Conservation (phyloP, 2,329 filamentous ascomycete species). For the Calonectria pteridis region DNA sequence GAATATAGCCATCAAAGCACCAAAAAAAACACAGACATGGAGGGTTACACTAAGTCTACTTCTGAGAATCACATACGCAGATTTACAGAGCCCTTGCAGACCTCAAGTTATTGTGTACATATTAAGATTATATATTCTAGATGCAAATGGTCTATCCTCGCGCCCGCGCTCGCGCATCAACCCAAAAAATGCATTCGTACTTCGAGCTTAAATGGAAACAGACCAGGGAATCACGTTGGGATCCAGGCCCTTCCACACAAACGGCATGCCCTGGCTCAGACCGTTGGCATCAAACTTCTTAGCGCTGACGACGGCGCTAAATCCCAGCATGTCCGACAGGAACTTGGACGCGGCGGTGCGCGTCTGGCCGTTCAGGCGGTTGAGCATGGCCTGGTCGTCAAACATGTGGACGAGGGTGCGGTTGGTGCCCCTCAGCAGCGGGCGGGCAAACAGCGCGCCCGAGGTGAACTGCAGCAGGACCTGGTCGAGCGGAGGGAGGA, state of each 20-base stretch:
- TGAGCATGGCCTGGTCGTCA: neutral
- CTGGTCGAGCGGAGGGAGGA: neutral
- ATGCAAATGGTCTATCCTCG: neutral
- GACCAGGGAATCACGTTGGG: neutral
- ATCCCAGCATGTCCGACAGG: neutral
- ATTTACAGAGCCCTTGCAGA: too few relatives aligned
- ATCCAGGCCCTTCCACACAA: neutral
- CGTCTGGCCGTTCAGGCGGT: neutral
- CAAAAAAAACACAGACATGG: too few relatives aligned
- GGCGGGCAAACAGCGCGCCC: neutral
- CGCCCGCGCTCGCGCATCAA: too few relatives aligned
- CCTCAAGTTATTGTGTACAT: neutral
- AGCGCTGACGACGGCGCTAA: neutral
- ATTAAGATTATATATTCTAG: neutral
- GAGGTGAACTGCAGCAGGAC: neutral
- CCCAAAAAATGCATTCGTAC: neutral
- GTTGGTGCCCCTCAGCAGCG: neutral
- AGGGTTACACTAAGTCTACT: too few relatives aligned
- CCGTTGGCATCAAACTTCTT: neutral
- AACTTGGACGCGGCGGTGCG: neutral
- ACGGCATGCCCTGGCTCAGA: neutral
- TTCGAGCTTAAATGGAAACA: neutral
- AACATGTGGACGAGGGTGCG: conserved; percentile 4
- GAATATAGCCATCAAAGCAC: too few relatives aligned
- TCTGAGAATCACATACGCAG: too few relatives aligned